A percentile compares a stretch with the other conserved stretches of the same genome.
These are phyloP conservation scores for Adansonia gregorii DNA, from an alignment of 441 rosid genomes.

Conservation along the genomic window DNA sequence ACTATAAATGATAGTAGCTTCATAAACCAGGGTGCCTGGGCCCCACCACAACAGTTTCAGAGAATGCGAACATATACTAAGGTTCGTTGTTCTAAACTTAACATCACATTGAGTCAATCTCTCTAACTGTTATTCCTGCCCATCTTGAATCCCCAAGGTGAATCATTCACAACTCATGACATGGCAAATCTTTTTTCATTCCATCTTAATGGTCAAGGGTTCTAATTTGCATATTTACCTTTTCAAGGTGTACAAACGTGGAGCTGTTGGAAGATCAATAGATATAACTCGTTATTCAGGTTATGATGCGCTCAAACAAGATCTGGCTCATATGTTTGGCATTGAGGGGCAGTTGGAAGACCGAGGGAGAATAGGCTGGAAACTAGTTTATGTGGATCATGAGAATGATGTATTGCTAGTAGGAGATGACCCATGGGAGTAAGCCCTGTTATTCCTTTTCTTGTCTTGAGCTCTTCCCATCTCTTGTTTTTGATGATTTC, in stretches of 20 bases:
- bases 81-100: constrained; percentile 39
- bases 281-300: constrained; percentile 83
- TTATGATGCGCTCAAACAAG: constrained; percentile 81
- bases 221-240: constrained; percentile 25
- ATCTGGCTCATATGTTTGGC: constrained; percentile 91
- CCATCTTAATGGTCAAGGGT: background rate
- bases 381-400: constrained; percentile 76
- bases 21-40: constrained; percentile 54
- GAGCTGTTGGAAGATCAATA: constrained; percentile 91
- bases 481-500: too few species aligned
- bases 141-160: background rate
- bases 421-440: constrained; percentile 99
- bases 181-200: background rate
- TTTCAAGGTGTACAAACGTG: constrained; percentile 89
- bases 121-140: background rate
- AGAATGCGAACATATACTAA: constrained; percentile 70
- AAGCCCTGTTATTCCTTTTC: constrained; percentile 35
- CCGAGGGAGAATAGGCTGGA: constrained; percentile 89
- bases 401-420: constrained; percentile 94
- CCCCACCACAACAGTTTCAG: constrained; percentile 54
- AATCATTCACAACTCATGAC: background rate
- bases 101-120: background rate
- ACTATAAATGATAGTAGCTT: constrained; percentile 52
- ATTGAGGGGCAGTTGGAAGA: constrained; percentile 92
- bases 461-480: too few species aligned